Percentiles rank a stretch among this genome's conserved stretches.
Conservation (phyloP, 331 rosid species). For the Malus hybrid region DNA sequence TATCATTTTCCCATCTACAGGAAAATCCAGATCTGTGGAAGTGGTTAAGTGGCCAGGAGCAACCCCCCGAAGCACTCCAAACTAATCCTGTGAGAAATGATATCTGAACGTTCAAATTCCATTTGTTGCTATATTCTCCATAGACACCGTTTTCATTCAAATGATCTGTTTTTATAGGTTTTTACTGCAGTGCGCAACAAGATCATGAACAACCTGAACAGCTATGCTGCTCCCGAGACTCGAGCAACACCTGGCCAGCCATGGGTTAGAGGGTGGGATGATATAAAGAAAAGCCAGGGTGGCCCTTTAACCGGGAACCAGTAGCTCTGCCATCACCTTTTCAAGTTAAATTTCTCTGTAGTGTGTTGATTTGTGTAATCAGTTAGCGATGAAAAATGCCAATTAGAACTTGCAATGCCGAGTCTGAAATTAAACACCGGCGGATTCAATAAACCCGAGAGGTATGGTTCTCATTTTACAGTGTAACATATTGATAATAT, state of each 20-base stretch:
- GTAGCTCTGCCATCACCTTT: constrained; percentile 22
- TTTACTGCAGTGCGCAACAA: constrained; percentile 47
- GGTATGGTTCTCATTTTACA: not conserved
- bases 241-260: constrained; percentile 71
- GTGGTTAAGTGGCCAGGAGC: constrained; percentile 87
- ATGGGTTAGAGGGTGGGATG: constrained; percentile 99
- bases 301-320: constrained; percentile 74
- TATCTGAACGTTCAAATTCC: constrained; percentile 4
- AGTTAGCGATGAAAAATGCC: not conserved
- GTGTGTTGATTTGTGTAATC: not conserved
- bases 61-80: constrained; percentile 57
- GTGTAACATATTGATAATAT: not conserved
- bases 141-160: constrained; percentile 11
- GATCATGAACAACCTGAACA: constrained; percentile 54
- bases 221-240: constrained; percentile 62
- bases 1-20: constrained; percentile 30
- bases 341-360: not conserved
- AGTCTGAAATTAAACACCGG: not conserved
- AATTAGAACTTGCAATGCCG: not conserved
- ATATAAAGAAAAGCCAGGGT: constrained; percentile 54
- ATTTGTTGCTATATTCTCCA: not conserved
- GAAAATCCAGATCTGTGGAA: constrained; percentile 92
- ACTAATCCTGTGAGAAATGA: constrained; percentile 58
- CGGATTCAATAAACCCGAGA: not conserved
- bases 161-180: constrained; percentile 37